Percentiles rank a stretch among this genome's conserved stretches.
phyloP scores from a whole-genome alignment of 768 basidiomycete species.

The Naganishia vaughanmartiniae region DNA sequence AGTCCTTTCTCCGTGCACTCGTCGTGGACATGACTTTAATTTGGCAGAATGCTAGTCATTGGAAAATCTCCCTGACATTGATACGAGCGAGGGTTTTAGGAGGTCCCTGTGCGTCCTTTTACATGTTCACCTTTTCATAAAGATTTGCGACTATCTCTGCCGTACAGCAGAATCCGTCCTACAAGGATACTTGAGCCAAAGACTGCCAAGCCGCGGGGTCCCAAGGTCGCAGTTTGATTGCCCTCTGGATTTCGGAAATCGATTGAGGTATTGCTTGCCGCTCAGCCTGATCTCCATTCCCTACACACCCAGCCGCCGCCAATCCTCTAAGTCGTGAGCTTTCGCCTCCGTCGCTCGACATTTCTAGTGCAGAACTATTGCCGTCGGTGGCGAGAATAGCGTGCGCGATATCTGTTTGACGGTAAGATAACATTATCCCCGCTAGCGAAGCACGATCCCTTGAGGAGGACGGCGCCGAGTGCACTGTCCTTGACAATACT shows the following conservation, averaged over 20 bases:
- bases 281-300: neutral
- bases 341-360: conserved; percentile 3
- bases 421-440: conserved; percentile 3
- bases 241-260: conserved; percentile 9
- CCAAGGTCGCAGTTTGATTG: conserved; percentile 25
- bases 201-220: conserved; percentile 6
- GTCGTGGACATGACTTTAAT: no score
- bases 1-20: no score
- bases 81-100: no score
- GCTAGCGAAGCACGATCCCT: neutral
- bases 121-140: no score
- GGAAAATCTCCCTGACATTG: no score
- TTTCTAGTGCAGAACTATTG: neutral
- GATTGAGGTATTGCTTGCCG: neutral
- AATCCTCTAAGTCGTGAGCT: neutral
- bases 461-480: conserved; percentile 3
- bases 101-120: no score
- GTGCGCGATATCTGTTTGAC: neutral
- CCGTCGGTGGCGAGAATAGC: neutral
- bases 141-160: no score
- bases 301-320: neutral
- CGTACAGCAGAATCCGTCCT: neutral
- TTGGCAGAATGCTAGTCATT: no score
- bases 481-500: neutral
- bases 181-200: conserved; percentile 8